Evolutionary conservation across 352 stramenopile genomes (phyloP).

Genomic region (Phytophthora idaei): DNA sequence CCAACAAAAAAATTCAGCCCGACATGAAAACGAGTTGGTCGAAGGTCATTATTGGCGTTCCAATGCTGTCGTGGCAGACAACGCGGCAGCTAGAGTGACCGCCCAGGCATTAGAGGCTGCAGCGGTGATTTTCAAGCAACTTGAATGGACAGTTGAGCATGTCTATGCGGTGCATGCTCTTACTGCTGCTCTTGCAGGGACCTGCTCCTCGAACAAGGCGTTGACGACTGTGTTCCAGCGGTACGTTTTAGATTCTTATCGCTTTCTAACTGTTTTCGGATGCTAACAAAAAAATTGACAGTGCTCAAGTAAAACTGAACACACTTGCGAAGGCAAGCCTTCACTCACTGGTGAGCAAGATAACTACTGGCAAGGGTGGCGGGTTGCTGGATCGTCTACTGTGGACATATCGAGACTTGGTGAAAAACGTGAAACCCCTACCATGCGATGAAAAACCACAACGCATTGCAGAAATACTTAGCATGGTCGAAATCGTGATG

Average conservation of each 20-base stretch:
- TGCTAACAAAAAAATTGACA: background rate
- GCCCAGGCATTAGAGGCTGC: background rate
- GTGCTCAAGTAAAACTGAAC: background rate
- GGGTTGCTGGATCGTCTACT: conserved; percentile 1
- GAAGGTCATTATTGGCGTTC: background rate
- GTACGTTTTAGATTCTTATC: background rate
- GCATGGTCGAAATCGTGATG: conserved; percentile 9
- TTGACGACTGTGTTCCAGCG: background rate
- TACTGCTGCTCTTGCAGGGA: background rate
- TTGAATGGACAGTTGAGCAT: conserved; percentile 7
- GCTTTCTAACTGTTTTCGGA: background rate
- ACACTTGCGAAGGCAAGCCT: background rate
- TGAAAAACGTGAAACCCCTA: background rate
- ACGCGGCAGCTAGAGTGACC: background rate
- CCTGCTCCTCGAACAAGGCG: background rate
- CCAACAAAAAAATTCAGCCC: background rate
- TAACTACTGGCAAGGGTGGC: background rate
- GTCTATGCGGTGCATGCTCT: background rate
- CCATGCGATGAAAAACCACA: background rate
- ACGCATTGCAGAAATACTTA: conserved; percentile 1
- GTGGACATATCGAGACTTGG: conserved; percentile 1
- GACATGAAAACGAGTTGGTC: conserved; percentile 3
- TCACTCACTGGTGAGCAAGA: background rate
- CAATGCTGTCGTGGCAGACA: background rate
- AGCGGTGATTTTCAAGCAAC: background rate